Conservation (phyloP, 108 stramenopile genomes). For the Conticribra guillardii region DNA sequence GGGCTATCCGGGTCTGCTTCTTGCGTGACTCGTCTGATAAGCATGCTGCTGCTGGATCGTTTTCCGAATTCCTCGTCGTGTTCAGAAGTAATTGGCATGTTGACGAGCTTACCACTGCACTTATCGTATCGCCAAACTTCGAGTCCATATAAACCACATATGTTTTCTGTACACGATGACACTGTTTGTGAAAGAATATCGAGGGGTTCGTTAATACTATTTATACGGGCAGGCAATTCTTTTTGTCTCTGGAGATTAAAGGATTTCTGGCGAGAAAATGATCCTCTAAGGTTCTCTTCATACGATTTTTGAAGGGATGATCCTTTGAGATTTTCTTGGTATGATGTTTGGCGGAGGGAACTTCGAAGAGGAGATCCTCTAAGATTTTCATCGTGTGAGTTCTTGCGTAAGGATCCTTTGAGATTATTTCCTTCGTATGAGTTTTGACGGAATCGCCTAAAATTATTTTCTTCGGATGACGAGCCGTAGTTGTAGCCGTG, state of each 20-base stretch:
- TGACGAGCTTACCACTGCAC: neutral
- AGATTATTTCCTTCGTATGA: neutral
- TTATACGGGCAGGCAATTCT: neutral
- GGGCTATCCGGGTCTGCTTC: slow-evolving; percentile 23
- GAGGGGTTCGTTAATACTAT: neutral
- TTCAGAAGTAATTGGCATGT: neutral
- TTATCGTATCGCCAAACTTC: slow-evolving; percentile 19
- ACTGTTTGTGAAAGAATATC: slow-evolving; percentile 16
- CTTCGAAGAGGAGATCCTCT: neutral
- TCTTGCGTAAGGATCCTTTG: too few species aligned
- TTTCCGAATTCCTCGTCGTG: neutral
- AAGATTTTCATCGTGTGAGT: too few species aligned
- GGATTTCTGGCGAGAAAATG: neutral
- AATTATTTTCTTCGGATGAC: too few species aligned
- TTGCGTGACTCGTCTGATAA: slow-evolving; percentile 18
- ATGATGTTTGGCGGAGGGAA: neutral
- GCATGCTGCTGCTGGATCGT: neutral
- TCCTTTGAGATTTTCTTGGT: too few species aligned
- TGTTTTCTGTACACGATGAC: slow-evolving; percentile 2
- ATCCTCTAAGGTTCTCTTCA: neutral
- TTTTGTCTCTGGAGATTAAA: neutral
- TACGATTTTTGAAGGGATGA: neutral
- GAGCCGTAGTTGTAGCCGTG: too few species aligned
- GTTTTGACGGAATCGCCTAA: too few species aligned
- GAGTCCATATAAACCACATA: slow-evolving; percentile 18